Evolutionary conservation across 169 alveolate genomes (phyloP).

Genomic region (Plasmodium berghei): DNA sequence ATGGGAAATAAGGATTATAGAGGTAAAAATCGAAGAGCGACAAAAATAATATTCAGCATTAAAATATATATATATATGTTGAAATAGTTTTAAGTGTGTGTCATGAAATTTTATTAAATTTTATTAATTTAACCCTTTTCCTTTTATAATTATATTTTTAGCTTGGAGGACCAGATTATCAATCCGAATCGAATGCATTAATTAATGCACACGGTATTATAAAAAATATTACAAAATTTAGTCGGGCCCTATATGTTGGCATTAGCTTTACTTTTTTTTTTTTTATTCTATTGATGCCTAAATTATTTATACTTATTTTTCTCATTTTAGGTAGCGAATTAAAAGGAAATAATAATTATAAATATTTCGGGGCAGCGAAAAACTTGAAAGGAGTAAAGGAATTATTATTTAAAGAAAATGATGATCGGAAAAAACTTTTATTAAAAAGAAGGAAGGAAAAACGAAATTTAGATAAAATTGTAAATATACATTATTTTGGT

Average conservation of each 20-base stretch:
- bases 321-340: slow-evolving; percentile 80
- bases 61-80: not conserved
- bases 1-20: slow-evolving; percentile 94
- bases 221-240: not conserved
- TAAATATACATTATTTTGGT: slow-evolving; percentile 70
- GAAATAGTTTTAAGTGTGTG: no score
- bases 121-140: slow-evolving; percentile 2
- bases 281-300: not conserved
- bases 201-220: slow-evolving; percentile 65
- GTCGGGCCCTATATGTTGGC: not conserved
- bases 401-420: slow-evolving; percentile 88
- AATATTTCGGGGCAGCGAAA: slow-evolving; percentile 96
- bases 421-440: slow-evolving; percentile 54
- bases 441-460: slow-evolving; percentile 46
- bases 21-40: slow-evolving; percentile 88
- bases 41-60: no score
- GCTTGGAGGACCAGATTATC: slow-evolving; percentile 76
- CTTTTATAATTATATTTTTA: not conserved
- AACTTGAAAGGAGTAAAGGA: slow-evolving; percentile 95
- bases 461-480: slow-evolving; percentile 36
- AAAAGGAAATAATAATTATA: slow-evolving; percentile 92
- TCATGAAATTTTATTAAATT: not conserved
- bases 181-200: slow-evolving; percentile 51
- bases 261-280: not conserved
- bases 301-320: not conserved